Base-by-base conservation (phyloP, 1,284 basidiomycete species). In the Ustilago vetiveriae region DNA sequence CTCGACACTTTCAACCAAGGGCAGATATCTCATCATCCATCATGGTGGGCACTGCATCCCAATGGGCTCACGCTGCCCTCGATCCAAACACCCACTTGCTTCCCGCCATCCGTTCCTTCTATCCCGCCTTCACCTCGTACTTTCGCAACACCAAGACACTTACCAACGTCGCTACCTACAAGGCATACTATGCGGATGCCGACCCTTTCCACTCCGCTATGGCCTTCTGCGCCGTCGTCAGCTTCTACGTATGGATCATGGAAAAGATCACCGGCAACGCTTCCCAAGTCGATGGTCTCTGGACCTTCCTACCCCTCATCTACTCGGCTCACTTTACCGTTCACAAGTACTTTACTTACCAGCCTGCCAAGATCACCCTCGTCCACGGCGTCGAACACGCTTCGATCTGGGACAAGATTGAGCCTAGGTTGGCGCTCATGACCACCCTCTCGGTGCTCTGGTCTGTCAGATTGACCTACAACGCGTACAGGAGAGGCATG, bases 401-500 rank as follows among this genome's bases (percentile, higher is more conserved):
- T 27, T 41, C 50, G 11, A 38, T 65, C 38, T 71, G 67, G 58
- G 55, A 70, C 52, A 64, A 60, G 49, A 36, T 82, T 44, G 79
- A 82, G 63, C 78, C 77, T 4, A 65, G 83, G 17, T 71, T 83
- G 63, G 73, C 82, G 9, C 73, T 83, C 57, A 79, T 83, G 57
- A 73, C 82, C n/a, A 53, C 54, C 2, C 67, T 83, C 10, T 79
- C 82, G 48, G 35, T 80, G 23, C 47, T 79, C 13, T 83, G 82
- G 82, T 74, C 72, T 1, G 50, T 66, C 14, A 88, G 93, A 40
- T 84, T 97, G 43, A 88, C 88, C 6, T 92, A 90, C 78, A 93
- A 97, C 81, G 90, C 93, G 0, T 88, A 88, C 82, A 86, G 92
- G 23, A 86, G 94, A 50, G 94, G 92, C 6, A 85, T 97, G 27